A percentile compares a stretch with the other conserved stretches of the same genome.
Evolutionary conservation across 306 rosid genomes (phyloP).

Genomic region (Ormosia emarginata): DNA sequence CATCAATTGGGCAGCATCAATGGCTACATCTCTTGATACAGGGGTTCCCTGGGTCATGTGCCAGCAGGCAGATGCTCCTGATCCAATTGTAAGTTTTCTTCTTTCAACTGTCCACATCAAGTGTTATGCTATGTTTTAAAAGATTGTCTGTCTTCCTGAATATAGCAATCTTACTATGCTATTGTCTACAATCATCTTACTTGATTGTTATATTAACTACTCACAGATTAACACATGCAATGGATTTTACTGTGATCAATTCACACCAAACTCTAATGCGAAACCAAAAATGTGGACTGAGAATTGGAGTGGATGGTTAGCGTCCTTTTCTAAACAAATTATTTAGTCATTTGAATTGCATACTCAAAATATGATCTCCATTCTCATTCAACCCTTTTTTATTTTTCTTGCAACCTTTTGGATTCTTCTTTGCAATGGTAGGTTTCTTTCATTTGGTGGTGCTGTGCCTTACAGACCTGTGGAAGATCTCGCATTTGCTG

Average conservation of each 20-base stretch:
- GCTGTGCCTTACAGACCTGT: conserved; percentile 78
- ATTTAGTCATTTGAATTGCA: background rate
- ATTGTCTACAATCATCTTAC: background rate
- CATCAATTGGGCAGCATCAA: conserved; percentile 80
- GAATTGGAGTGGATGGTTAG: conserved; percentile 89
- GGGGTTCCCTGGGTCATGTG: conserved; percentile 99
- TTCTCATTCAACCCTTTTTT: background rate
- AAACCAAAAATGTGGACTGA: conserved; percentile 98
- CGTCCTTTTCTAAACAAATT: background rate
- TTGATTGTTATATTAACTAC: conserved; percentile 2
- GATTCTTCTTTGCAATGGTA: conserved; percentile 22
- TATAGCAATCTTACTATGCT: background rate
- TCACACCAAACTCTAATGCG: conserved; percentile 63
- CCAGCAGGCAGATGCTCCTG: conserved; percentile 87
- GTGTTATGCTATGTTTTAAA: background rate
- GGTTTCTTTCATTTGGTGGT: conserved; percentile 86
- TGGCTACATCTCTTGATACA: conserved; percentile 83
- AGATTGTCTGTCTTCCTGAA: background rate
- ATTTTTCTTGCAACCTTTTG: background rate
- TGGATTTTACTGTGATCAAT: conserved; percentile 87
- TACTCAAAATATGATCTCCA: background rate
- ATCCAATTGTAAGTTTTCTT: conserved; percentile 71
- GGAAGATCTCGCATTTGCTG: conserved; percentile 90
- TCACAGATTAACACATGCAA: conserved; percentile 89
- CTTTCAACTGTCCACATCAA: background rate